Evolutionary conservation across 1,284 basidiomycete species (phyloP).

Genomic region (Athelia psychrophila): DNA sequence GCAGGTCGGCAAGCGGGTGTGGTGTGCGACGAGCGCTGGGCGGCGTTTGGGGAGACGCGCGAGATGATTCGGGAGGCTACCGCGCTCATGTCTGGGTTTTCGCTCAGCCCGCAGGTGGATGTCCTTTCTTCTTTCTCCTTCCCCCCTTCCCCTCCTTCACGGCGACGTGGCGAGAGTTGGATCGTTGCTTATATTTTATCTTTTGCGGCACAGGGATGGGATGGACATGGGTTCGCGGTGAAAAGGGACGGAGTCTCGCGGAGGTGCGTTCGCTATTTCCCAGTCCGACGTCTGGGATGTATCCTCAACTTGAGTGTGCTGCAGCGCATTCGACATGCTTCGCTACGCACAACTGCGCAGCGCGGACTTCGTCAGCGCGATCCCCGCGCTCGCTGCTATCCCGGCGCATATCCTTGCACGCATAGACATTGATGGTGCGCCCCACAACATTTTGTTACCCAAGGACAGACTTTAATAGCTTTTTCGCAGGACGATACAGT

Average conservation of each 20-base stretch:
- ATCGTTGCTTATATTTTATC: constrained; percentile 2
- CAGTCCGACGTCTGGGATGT: background rate
- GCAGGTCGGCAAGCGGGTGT: constrained; percentile 52
- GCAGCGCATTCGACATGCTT: constrained; percentile 74
- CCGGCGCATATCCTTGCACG: constrained; percentile 55
- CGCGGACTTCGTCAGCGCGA: constrained; percentile 37
- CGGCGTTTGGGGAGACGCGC: constrained; percentile 43
- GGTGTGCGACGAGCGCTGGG: constrained; percentile 67
- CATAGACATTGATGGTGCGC: constrained; percentile 69
- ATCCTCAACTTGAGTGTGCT: background rate
- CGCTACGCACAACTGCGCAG: constrained; percentile 59
- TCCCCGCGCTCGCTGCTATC: constrained; percentile 56
- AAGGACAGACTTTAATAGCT: background rate
- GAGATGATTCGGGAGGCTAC: constrained; percentile 50
- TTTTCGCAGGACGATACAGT: constrained; percentile 50
- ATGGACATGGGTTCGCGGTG: constrained; percentile 49
- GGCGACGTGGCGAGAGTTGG: background rate
- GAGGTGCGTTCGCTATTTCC: constrained; percentile 38
- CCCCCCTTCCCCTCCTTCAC: background rate
- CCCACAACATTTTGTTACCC: background rate
- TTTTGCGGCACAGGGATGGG: constrained; percentile 50
- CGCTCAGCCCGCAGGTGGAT: constrained; percentile 60
- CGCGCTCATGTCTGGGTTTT: constrained; percentile 43
- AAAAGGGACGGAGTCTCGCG: constrained; percentile 58
- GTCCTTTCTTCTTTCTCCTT: constrained; percentile 8